These are phyloP conservation scores for Pseudofabraea citricarpa DNA, from an alignment of 2,329 filamentous ascomycete genomes.

Conservation along the genomic window DNA sequence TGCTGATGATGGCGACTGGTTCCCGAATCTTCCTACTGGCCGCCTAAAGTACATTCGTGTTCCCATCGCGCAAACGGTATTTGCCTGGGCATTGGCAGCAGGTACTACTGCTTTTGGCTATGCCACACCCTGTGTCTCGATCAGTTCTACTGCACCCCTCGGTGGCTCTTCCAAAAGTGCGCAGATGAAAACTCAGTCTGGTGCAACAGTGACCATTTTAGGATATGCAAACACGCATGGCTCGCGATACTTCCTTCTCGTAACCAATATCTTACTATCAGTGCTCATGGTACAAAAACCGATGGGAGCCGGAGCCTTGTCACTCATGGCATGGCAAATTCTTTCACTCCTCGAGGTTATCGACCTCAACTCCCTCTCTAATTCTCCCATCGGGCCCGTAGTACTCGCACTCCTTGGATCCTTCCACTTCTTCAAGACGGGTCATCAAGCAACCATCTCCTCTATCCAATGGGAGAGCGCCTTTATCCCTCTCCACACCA, in stretches of 20 bases:
- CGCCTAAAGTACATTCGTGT: slow-evolving; percentile 70
- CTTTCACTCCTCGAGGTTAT: slow-evolving; percentile 68
- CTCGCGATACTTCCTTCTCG: slow-evolving; percentile 79
- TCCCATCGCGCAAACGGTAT: slow-evolving; percentile 72
- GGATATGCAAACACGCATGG: slow-evolving; percentile 94
- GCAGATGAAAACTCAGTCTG: slow-evolving; percentile 27
- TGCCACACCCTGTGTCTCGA: slow-evolving; percentile 77
- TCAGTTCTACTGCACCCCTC: slow-evolving; percentile 43
- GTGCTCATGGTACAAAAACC: slow-evolving; percentile 85
- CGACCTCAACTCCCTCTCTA: slow-evolving; percentile 55
- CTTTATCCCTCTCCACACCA: slow-evolving; percentile 79
- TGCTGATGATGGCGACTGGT: slow-evolving; percentile 81
- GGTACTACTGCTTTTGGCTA: slow-evolving; percentile 83
- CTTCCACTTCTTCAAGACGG: slow-evolving; percentile 97
- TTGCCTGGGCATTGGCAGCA: slow-evolving; percentile 76
- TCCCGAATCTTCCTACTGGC: slow-evolving; percentile 51
- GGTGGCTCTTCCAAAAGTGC: slow-evolving; percentile 10
- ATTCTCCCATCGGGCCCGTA: slow-evolving; percentile 74
- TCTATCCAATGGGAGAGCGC: slow-evolving; percentile 95
- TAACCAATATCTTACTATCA: slow-evolving; percentile 71
- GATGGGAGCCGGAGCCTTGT: slow-evolving; percentile 84
- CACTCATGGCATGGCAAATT: slow-evolving; percentile 81
- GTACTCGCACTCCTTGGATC: slow-evolving; percentile 84
- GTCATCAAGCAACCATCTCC: slow-evolving; percentile 82
- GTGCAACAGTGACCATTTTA: slow-evolving; percentile 67